Conservation (phyloP, 2,329 filamentous ascomycete species). For the Microsporum canis region DNA sequence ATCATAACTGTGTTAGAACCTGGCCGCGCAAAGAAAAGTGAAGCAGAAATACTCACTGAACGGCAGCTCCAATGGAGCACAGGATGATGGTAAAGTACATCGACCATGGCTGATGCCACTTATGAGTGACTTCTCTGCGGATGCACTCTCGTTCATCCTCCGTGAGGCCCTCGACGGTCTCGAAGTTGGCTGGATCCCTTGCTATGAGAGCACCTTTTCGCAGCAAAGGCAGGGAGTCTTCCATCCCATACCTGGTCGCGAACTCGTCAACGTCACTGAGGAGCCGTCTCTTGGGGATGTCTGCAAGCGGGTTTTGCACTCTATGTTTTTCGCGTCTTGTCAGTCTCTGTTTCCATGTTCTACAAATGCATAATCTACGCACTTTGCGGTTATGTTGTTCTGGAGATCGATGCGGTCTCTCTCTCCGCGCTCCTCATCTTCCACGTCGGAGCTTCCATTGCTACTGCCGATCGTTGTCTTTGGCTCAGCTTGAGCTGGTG, state of each 20-base stretch:
- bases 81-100: constrained; percentile 43
- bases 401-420: constrained; percentile 21
- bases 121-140: constrained; percentile 37
- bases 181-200: constrained; percentile 38
- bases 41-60: constrained; percentile 31
- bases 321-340: constrained; percentile 17
- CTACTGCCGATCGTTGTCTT: background rate
- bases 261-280: constrained; percentile 35
- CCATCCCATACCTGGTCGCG: constrained; percentile 30
- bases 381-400: constrained; percentile 23
- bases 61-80: constrained; percentile 42
- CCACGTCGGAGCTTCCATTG: background rate
- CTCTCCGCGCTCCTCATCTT: constrained; percentile 17
- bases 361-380: constrained; percentile 8
- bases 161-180: constrained; percentile 34
- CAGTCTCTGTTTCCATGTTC: background rate
- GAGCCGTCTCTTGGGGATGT: constrained; percentile 28
- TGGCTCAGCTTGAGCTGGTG: background rate
- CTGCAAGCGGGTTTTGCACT: constrained; percentile 38
- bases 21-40: background rate
- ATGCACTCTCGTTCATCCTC: constrained; percentile 34
- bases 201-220: constrained; percentile 41
- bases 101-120: constrained; percentile 39
- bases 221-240: constrained; percentile 32
- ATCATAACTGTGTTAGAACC: background rate